Base-by-base conservation (phyloP, 2,329 filamentous ascomycete genomes). In the Fonsecaea nubica region DNA sequence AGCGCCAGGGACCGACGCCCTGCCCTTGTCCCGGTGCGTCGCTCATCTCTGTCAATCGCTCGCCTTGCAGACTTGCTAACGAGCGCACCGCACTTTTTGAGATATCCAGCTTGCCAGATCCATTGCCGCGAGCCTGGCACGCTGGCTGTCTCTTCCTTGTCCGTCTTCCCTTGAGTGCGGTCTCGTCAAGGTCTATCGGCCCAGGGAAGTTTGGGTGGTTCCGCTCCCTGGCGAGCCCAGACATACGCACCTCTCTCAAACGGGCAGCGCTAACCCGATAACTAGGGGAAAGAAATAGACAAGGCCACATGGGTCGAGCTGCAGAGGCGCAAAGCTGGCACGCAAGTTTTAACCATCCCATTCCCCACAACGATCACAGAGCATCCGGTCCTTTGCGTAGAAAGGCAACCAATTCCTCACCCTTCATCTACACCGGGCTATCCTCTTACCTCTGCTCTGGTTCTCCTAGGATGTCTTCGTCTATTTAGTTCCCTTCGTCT, bases 221-320 rank as follows among this genome's bases (percentile, higher is more conserved):
- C 45, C 62, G 62, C 42, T 10, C 45, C 59, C 64, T 57, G 62
- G 62, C 61, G 64, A 69, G 50, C 57, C 64, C 50, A 53, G 38
- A 57, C 63, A 58, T 48, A 66, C 65, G 68, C 68, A 68, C 62
- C 65, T 70, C 63, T 64, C 65, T 66, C 38, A 40, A 70, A 65
- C 52, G 59, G 68, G 65, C 42, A 54, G 33, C 65, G 63, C 65
- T 70, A 67, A 45, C 52, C 48, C 55, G 42, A 57, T 55, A 65
- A 57, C 59, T 62, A 68, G 45, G 45, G 45, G 45, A 50, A 50
- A 30, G 45, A 50, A 50, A 50, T 50, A 50, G 61, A 66, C 63
- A 53, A 61, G 58, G 62, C 65, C 65, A 70, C 68, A 70, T 68
- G 68, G 65, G 68, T 70, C 63, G 62, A 61, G 55, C 62, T 63